Percentiles rank a stretch among this genome's conserved stretches.
These are phyloP conservation scores for Vitis rotundifolia DNA, from an alignment of 164 flowering plant genomes.

Conservation along the genomic window DNA sequence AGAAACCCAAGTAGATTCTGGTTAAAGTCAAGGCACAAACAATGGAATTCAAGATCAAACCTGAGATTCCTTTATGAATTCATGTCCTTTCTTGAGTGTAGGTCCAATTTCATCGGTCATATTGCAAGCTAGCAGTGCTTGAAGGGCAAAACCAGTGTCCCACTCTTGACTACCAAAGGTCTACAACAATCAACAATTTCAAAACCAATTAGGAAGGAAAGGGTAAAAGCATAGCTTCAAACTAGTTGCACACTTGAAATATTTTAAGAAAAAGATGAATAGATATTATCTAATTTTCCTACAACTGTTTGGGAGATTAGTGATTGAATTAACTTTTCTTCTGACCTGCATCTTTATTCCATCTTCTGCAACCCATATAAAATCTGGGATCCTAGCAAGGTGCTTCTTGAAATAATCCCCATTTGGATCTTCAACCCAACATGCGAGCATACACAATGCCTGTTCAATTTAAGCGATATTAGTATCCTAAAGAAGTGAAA, in stretches of 20 bases:
- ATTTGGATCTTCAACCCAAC: slow-evolving; percentile 56
- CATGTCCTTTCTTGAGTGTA: slow-evolving; percentile 35
- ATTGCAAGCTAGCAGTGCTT: slow-evolving; percentile 47
- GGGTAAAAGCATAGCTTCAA: neutral
- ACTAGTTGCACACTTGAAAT: neutral
- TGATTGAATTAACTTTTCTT: no score
- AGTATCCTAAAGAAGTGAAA: neutral
- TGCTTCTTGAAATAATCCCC: slow-evolving; percentile 49
- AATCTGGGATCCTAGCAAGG: slow-evolving; percentile 54
- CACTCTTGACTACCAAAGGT: slow-evolving; percentile 54
- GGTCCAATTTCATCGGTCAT: slow-evolving; percentile 33
- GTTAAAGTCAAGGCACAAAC: neutral
- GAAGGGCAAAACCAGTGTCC: slow-evolving; percentile 53
- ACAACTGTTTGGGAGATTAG: no score
- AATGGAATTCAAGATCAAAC: slow-evolving; percentile 10
- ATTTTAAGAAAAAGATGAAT: neutral
- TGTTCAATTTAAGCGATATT: neutral
- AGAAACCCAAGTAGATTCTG: no score
- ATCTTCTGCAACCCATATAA: slow-evolving; percentile 54
- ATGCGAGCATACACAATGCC: slow-evolving; percentile 55
- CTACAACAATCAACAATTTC: slow-evolving; percentile 23
- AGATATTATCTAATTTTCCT: neutral
- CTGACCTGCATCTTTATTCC: slow-evolving; percentile 51
- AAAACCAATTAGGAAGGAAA: neutral
- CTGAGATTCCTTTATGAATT: slow-evolving; percentile 42